These are phyloP conservation scores for Paramecium caudatum DNA, from an alignment of 73 alveolate species.

Conservation along the genomic window DNA sequence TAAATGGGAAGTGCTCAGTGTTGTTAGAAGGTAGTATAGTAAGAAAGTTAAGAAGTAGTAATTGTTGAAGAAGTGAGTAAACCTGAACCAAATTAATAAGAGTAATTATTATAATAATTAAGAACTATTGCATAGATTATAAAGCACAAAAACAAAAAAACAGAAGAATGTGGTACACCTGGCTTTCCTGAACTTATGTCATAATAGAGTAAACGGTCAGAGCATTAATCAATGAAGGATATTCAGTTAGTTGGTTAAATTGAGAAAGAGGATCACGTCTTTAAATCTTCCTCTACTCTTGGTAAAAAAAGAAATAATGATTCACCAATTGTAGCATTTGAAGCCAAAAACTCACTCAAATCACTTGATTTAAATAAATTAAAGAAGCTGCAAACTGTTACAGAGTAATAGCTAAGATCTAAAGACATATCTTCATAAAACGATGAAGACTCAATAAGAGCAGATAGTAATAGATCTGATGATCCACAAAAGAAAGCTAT, in stretches of 20 bases:
- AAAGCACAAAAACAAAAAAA: neutral
- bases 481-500: neutral
- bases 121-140: neutral
- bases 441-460: slow-evolving; percentile 24
- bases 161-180: slow-evolving; percentile 50
- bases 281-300: neutral
- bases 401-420: neutral
- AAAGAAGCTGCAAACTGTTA: neutral
- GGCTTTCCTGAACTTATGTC: slow-evolving; percentile 42
- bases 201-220: slow-evolving; percentile 24
- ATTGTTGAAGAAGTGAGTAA: neutral
- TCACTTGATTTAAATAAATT: slow-evolving; percentile 23
- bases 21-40: neutral
- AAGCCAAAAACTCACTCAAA: slow-evolving; percentile 43
- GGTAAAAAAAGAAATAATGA: slow-evolving; percentile 52
- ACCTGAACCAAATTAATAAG: neutral
- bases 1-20: slow-evolving; percentile 20
- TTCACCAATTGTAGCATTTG: slow-evolving; percentile 55
- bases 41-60: neutral
- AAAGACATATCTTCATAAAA: neutral
- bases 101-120: neutral
- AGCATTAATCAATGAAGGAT: slow-evolving; percentile 23
- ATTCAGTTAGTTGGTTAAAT: slow-evolving; percentile 11
- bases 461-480: neutral
- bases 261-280: neutral